Base-by-base conservation (phyloP, 352 stramenopile genomes). In the Globisporangium radiosum region DNA sequence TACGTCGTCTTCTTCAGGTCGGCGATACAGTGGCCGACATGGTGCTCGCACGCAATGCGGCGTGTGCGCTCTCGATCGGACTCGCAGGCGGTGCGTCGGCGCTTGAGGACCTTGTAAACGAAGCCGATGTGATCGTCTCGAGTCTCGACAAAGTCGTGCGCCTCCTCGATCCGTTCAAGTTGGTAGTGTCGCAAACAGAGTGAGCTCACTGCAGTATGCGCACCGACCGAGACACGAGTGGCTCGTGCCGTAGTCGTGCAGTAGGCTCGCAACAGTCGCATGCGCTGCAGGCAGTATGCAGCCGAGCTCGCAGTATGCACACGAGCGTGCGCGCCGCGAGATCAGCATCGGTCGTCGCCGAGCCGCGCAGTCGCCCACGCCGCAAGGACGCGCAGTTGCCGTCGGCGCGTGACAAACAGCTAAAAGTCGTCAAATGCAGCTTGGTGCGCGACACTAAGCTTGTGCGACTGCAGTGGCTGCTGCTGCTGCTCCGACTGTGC, bases 251-350 rank as follows among this genome's bases (percentile, higher is more conserved):
- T 81, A 93, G 49, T 88, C 62, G 54, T 93, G 83, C 17, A 19
- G 17, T 0, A 19, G n/a, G 0, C 39, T 57, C n/a, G 54, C 63
- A 1, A 60, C 57, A 0, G 60, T 33, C 14, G 40, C 4, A 54
- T 91, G 81, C 8, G 66, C 47, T 5, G 72, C 72, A 17, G 69
- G 64, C 43, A 88, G 75, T 73, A 91, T 78, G 37, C 83, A 93
- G 0, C 83, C 77, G 15, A 90, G 62, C 8, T 73, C 70, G 15
- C 78, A 90, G 0, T 72, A 38, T 3, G 63, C 62, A 50, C 84
- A 93, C 5, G 70, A 61, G 52, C 77, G 73, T 36, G 84, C 67
- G 49, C 83, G 91, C 1, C 84, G 84, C 2, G 64, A 69, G 7
- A 88, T 64, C 8, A 89, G 56, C 25, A 75, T 33, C 64, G 68